Percentiles rank a stretch among this genome's conserved stretches.
Conservation (phyloP, 768 basidiomycete species). For the Phylloporus scabripes region DNA sequence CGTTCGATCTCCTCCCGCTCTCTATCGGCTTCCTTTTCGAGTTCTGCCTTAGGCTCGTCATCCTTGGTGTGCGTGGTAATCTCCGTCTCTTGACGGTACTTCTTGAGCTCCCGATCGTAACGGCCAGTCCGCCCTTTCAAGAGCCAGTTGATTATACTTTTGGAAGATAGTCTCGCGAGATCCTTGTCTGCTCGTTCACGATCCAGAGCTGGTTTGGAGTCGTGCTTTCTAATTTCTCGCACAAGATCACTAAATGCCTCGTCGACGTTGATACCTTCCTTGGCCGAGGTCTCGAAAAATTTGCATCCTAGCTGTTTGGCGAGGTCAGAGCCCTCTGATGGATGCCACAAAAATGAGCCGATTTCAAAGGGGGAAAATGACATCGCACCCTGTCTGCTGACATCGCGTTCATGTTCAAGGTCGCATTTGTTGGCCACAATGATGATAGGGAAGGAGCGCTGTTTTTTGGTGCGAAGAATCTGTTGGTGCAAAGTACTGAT, state of each 20-base stretch:
- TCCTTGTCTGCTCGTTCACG: no score
- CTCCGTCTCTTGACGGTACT: slow-evolving; percentile 43
- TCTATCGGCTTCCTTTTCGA: slow-evolving; percentile 39
- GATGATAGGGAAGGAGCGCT: slow-evolving; percentile 91
- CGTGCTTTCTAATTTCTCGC: slow-evolving; percentile 87
- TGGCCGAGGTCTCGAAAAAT: slow-evolving; percentile 95
- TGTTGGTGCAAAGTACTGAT: slow-evolving; percentile 91
- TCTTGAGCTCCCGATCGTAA: slow-evolving; percentile 43
- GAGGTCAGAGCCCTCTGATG: slow-evolving; percentile 89
- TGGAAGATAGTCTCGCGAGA: neutral
- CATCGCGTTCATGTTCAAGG: slow-evolving; percentile 91
- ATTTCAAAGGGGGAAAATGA: neutral
- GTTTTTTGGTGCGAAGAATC: slow-evolving; percentile 93
- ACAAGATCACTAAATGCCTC: slow-evolving; percentile 93
- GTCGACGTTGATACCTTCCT: slow-evolving; percentile 94
- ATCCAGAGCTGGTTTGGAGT: no score
- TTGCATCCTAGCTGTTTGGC: slow-evolving; percentile 93
- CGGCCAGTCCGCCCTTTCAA: slow-evolving; percentile 38
- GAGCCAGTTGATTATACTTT: neutral
- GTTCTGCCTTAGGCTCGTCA: slow-evolving; percentile 40
- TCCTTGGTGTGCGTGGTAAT: slow-evolving; percentile 40
- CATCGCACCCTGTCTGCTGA: slow-evolving; percentile 79
- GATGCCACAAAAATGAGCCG: neutral
- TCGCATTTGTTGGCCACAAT: slow-evolving; percentile 97
- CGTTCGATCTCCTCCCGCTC: slow-evolving; percentile 39